Conservation (phyloP, 192 early-diverging fungal species). For the Coemansia sp. region DNA sequence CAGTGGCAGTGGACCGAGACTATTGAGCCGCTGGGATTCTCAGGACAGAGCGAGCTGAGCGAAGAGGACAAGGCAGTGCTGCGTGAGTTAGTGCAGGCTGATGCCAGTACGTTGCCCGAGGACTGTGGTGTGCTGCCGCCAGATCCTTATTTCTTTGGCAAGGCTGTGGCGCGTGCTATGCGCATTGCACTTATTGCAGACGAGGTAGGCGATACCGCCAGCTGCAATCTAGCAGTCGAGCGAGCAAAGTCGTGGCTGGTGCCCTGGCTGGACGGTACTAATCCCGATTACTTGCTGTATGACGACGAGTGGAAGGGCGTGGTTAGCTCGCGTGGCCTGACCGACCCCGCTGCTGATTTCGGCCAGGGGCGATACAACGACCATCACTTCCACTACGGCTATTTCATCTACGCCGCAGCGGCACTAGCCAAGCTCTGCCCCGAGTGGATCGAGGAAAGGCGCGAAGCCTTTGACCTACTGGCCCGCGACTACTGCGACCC, state of each 20-base stretch:
- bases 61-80: conserved; percentile 15
- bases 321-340: conserved; percentile 30
- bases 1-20: conserved; percentile 46
- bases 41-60: conserved; percentile 29
- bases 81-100: conserved; percentile 31
- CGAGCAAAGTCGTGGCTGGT: conserved; percentile 31
- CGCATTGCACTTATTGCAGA: conserved; percentile 60
- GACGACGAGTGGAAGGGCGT: conserved; percentile 58
- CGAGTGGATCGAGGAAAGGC: conserved; percentile 27
- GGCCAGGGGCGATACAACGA: conserved; percentile 62
- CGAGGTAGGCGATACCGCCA: conserved; percentile 32
- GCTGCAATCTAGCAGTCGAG: conserved; percentile 29
- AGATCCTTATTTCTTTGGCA: conserved; percentile 62
- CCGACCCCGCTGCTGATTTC: conserved; percentile 49
- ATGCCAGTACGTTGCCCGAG: conserved; percentile 18
- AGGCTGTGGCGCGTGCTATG: conserved; percentile 50
- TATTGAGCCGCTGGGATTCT: conserved; percentile 45
- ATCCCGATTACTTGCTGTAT: conserved; percentile 36
- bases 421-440: conserved; percentile 46
- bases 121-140: conserved; percentile 23
- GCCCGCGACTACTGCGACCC: conserved; percentile 59
- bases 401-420: conserved; percentile 58
- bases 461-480: conserved; percentile 24
- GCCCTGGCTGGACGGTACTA: conserved; percentile 44
- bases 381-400: conserved; percentile 65